A percentile compares a stretch with the other conserved stretches of the same genome.
These are phyloP conservation scores for Setaria italica DNA, from an alignment of 202 grass and related monocot species.

Conservation along the genomic window DNA sequence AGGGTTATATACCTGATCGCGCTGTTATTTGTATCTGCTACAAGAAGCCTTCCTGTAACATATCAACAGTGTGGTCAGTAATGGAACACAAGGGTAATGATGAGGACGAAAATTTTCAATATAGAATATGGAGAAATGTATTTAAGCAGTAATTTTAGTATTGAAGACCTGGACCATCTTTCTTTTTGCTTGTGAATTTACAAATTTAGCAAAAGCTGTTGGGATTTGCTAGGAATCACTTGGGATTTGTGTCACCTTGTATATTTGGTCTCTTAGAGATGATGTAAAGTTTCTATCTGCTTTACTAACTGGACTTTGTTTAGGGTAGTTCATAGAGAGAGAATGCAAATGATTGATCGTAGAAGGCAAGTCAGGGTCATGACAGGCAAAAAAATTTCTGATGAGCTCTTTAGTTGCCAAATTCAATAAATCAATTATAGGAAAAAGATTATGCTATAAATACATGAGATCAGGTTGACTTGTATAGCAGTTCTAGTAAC, in stretches of 20 bases:
- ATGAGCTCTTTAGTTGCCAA: background rate
- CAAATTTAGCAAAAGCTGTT: background rate
- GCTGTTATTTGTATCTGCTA: slow-evolving; percentile 98
- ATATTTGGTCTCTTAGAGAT: background rate
- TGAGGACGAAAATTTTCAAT: background rate
- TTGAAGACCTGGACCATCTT: background rate
- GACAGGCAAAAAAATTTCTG: background rate
- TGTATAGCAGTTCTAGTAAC: background rate
- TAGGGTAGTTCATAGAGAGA: background rate
- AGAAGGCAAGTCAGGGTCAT: background rate
- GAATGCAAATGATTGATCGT: background rate
- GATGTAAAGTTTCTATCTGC: background rate
- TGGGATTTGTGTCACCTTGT: background rate
- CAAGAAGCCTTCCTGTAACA: slow-evolving; percentile 81
- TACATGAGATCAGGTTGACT: slow-evolving; percentile 14
- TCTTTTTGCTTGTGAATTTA: background rate
- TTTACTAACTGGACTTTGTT: background rate
- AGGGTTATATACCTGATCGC: slow-evolving; percentile 80
- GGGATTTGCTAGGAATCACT: slow-evolving; percentile 3
- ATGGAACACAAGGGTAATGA: background rate
- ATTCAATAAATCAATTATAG: slow-evolving; percentile 11
- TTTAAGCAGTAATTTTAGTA: background rate
- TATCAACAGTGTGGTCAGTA: slow-evolving; percentile 43
- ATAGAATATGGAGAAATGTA: background rate
- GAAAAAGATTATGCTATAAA: slow-evolving; percentile 2